Conservation (phyloP, 495 filamentous ascomycete species). For the Tuber melanosporum region DNA sequence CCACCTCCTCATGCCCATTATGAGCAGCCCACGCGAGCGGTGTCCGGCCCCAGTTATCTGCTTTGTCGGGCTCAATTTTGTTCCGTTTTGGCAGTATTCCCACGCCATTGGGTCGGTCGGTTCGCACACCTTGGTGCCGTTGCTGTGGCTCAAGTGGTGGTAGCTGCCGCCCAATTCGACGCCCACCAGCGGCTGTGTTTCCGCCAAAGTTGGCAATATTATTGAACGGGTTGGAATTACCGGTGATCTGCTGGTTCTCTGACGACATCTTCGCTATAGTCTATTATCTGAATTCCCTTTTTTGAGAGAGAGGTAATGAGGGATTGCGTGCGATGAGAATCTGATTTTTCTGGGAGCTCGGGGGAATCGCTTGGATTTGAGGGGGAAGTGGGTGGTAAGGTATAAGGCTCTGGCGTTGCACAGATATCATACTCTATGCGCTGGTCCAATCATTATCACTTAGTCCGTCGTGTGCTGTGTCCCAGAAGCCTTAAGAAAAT, state of each 20-base stretch:
- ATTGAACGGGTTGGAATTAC: neutral
- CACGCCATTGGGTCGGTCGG: too few relatives aligned
- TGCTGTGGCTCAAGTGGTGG: neutral
- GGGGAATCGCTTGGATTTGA: too few relatives aligned
- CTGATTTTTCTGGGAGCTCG: too few relatives aligned
- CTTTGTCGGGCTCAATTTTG: neutral
- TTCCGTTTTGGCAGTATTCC: too few relatives aligned
- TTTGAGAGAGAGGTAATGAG: neutral
- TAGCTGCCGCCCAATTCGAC: neutral
- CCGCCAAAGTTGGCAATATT: neutral
- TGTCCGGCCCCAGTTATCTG: neutral
- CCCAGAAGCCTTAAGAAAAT: too few relatives aligned
- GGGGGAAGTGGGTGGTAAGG: too few relatives aligned
- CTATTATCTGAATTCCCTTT: neutral
- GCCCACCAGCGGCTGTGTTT: too few relatives aligned
- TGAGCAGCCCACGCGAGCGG: too few relatives aligned
- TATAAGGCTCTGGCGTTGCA: too few relatives aligned
- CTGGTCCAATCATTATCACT: too few relatives aligned
- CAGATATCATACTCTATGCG: too few relatives aligned
- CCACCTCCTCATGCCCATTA: neutral
- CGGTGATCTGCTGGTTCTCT: neutral
- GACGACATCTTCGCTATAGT: neutral
- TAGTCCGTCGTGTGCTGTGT: too few relatives aligned
- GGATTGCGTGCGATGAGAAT: neutral
- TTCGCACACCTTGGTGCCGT: neutral